Evolutionary conservation across 139 green algal genomes (phyloP), one percentile per base, ranked within the genome.

Genomic region (Tetraselmis chui): DNA sequence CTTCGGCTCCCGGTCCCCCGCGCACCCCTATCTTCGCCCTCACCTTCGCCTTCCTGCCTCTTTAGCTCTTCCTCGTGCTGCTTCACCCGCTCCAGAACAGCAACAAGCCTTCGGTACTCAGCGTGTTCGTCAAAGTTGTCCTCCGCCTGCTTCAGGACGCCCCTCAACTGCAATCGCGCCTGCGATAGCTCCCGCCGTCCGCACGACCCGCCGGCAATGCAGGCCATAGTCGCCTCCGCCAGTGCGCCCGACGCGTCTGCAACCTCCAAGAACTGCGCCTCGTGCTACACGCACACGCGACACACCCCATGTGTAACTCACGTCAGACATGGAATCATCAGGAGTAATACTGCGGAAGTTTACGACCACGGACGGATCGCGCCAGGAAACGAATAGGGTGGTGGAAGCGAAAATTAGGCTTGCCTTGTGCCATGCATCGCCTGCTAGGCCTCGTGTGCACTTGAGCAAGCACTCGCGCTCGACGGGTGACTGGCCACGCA

Each of bases 121-220:
- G 11, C 79, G 79, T 31, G n/a, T 5, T 82, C 59, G n/a, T 31
- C 58, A 30, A 78, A 82, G 5, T 77, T 23, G 27, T 2, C 79
- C 25, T 76, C 79, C 27, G 30, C 31, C 82, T 93, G 89, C 79
- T 94, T 91, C 27, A 95, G 32, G 30, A 95, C 59, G 0, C 89
- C 87, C 0, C 90, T 79, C 31, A 97, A 83, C 30, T 95, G 93
- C 91, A 97, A 90, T 24, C 93, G 88, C 0, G 89, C 91, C 2
- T 90, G 87, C 11, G 88, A 82, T 30, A 95, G 84, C 31, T 95
- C 91, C 0, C 87, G 86, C 11, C 77, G 30, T 5, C 58, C 81
- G 1, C 30, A 87, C 67, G 2, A 76, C 76, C 76, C 1, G 75
- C 59, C 30, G 30, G 2, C 2, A 11, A 74, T 26, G 25, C 79